These are phyloP conservation scores for Gardenia jasminoides DNA, from an alignment of 257 asterid genomes.

Conservation along the genomic window DNA sequence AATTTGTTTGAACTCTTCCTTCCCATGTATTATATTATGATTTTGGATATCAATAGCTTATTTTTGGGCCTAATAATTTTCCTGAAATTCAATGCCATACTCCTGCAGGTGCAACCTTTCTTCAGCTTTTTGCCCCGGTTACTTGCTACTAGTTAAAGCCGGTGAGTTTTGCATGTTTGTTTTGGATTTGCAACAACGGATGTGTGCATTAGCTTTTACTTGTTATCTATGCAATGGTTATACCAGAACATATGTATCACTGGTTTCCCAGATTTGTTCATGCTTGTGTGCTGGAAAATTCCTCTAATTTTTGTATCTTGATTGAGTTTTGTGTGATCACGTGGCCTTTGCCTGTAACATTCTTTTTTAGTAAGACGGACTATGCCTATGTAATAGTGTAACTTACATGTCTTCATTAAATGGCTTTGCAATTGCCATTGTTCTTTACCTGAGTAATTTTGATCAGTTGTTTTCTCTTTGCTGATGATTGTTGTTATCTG, in stretches of 20 bases:
- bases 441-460: neutral
- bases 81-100: conserved; percentile 36
- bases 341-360: neutral
- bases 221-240: neutral
- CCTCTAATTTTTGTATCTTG: neutral
- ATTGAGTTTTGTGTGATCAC: neutral
- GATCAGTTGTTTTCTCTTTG: neutral
- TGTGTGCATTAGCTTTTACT: neutral
- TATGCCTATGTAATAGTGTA: neutral
- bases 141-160: conserved; percentile 32
- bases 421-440: neutral
- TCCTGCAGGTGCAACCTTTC: conserved; percentile 38
- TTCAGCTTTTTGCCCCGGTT: conserved; percentile 32
- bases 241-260: neutral
- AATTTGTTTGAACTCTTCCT: neutral
- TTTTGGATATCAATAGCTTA: conserved; percentile 7
- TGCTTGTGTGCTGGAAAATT: neutral
- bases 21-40: neutral
- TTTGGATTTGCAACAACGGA: conserved; percentile 1
- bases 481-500: conserved; percentile 10
- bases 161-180: conserved; percentile 40
- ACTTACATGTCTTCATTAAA: neutral
- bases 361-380: neutral
- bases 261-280: neutral
- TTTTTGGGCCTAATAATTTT: conserved; percentile 16